Base-by-base conservation (phyloP, 768 basidiomycete genomes). In the Polyporus arcularius region DNA sequence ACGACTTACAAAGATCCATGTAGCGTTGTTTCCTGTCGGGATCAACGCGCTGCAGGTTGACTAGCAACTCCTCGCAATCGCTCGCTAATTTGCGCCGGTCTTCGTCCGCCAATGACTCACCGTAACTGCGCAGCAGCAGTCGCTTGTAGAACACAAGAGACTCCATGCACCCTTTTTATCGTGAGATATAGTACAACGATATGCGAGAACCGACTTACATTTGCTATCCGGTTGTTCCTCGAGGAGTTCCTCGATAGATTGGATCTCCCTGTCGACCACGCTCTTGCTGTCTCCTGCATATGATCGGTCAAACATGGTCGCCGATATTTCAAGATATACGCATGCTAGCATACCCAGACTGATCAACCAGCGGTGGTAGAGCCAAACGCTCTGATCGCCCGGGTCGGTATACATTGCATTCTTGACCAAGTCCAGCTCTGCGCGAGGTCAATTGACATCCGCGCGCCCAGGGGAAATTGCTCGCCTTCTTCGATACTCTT, bases 401-500 rank as follows among this genome's bases (percentile, higher is more conserved):
- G 97, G 97, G 69, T 98, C 96, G 0, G 96, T 97, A 75, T 95
- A 99, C 78, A 98, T 85, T 1, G 96, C 97, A 69, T 96, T 94
- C 67, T 87, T 83, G 14, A 98, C 88, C 8, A 98, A 80, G 42
- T 95, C 93, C 70, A 96, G 94, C 71, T 99, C 97, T 99, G 70
- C 8, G 4, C 35, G 14, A 47, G n/a, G 21, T 18, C 18, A 43
- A 4, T 16, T 10, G 42, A 43, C 15, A 10, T 43, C 18, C 15
- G 15, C 42, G 18, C 18, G 15, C 15, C 8, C 15, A 10, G 40
- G 40, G 40, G 7, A 7, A 9, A 53, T 12, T 7, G 60, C 81
- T 51, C 66, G 88, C 94, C 95, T 73, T 87, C 80, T 68, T 92
- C 86, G 67, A 84, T 85, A 39, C 83, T 84, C 67, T 81, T 78